Evolutionary conservation across 495 filamentous ascomycete species (phyloP).

Genomic region (Thozetella sp.): DNA sequence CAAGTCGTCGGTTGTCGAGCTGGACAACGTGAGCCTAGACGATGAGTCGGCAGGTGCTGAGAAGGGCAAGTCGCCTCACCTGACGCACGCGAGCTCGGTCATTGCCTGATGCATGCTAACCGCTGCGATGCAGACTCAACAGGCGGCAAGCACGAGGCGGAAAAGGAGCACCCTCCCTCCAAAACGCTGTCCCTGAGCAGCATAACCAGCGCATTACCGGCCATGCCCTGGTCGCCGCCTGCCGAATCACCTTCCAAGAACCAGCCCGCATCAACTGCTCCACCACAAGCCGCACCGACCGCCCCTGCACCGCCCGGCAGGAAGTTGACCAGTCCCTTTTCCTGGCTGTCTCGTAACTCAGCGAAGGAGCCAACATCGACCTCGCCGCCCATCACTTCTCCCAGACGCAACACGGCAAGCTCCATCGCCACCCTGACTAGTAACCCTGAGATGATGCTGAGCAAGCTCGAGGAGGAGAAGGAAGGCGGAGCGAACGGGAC

Average conservation of each 20-base stretch:
- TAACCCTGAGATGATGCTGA: conserved; percentile 72
- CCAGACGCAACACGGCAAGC: conserved; percentile 69
- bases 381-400: conserved; percentile 43
- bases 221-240: conserved; percentile 57
- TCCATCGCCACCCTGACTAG: conserved; percentile 75
- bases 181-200: conserved; percentile 48
- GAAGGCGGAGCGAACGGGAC: conserved; percentile 52
- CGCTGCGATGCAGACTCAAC: neutral
- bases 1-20: conserved; percentile 44
- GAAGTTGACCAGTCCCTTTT: conserved; percentile 80
- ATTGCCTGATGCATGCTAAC: neutral
- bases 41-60: conserved; percentile 40
- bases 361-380: conserved; percentile 61
- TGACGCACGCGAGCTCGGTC: neutral
- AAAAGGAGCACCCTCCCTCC: conserved; percentile 15
- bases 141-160: conserved; percentile 14
- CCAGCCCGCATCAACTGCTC: conserved; percentile 20
- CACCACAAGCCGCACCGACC: conserved; percentile 41
- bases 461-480: conserved; percentile 67
- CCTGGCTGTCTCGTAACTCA: conserved; percentile 81
- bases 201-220: conserved; percentile 45
- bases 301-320: conserved; percentile 44
- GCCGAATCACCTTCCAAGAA: conserved; percentile 34
- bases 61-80: conserved; percentile 17
- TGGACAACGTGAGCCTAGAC: conserved; percentile 72